Base-by-base conservation (phyloP, 192 early-diverging fungal genomes). In the Backusella sp. region DNA sequence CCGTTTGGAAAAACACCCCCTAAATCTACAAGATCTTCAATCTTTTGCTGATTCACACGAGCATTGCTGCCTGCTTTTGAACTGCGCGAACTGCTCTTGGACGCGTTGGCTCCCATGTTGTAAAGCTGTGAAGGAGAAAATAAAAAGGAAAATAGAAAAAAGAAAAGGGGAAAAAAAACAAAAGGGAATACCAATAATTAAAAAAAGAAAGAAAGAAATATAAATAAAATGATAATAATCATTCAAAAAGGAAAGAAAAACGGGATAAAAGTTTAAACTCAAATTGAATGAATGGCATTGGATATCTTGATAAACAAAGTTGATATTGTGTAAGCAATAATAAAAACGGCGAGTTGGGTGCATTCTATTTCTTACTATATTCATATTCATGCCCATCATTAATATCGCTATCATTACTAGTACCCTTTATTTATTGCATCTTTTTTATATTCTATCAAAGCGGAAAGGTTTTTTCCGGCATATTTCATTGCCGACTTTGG, bases 1-100 rank as follows among this genome's bases (percentile, higher is more conserved):
- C 91, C 92, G 79, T 89, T 89, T 30, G 92, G 93, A 21, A 84
- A 75, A 26, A 94, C 75, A 37, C 78, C 71, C 12, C 93, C 93
- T 12, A 89, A 87, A 80, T 94, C 93, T 68, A 91, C 87, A 30
- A 75, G 68, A 39, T 81, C 80, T 35, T 72, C 73, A 66, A 67
- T 69, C 69, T 77, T 81, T 39, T 75, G 70, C 35, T 77, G 72
- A 21, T 62, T 35, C 28, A 69, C 65, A 39, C 67, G 39, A 6
- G 68, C 28, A 28, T 28, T 28, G 21, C 4, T 62, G 11, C 49
- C 30, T 12, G 71, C 17, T 30, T 66, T 74, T 28, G 71, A 26
- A 7, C 46, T 36, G 26, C 59, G 69, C 34, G 59, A 37, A 59
- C 35, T 15, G 37, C 72, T 76, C 66, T 73, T 81, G 39, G 80